These are phyloP conservation scores for Lactarius pseudohatsudake DNA, from an alignment of 768 basidiomycete species.

Conservation along the genomic window DNA sequence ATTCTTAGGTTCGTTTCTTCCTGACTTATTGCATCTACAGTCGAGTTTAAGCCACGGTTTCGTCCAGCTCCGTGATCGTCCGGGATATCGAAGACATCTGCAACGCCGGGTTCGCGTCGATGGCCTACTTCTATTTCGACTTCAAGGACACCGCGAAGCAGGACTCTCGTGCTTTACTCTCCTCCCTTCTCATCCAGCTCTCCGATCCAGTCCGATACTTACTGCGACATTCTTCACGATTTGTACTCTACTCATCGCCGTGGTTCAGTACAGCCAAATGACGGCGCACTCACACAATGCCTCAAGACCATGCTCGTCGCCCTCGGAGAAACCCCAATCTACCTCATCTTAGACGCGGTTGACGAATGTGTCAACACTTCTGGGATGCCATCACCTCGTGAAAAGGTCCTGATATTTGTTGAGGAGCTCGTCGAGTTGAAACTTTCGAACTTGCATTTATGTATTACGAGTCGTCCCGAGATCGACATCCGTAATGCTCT, in stretches of 20 bases:
- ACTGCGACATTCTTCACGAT: background rate
- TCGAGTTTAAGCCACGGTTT: background rate
- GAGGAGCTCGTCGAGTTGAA: background rate
- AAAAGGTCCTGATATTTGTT: background rate
- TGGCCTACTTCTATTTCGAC: background rate
- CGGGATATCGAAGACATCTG: background rate
- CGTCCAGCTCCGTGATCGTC: conserved; percentile 6
- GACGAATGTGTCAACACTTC: background rate
- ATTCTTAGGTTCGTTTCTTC: background rate
- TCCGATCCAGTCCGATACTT: conserved; percentile 3
- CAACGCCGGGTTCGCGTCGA: background rate
- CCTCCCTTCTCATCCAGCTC: conserved; percentile 4
- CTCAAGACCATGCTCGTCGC: background rate
- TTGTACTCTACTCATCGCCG: background rate
- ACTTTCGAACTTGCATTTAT: background rate
- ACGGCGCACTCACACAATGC: background rate
- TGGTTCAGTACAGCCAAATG: conserved; percentile 1
- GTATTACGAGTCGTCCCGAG: background rate
- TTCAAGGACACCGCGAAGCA: background rate
- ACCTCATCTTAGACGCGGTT: background rate
- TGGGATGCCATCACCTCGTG: background rate
- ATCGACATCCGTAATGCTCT: background rate
- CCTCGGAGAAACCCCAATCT: background rate
- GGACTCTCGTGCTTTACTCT: background rate
- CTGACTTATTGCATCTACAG: no score